A percentile compares a stretch with the other conserved stretches of the same genome.
These are phyloP conservation scores for Taphrina pruni DNA, from an alignment of 1,139 yeast species.

Conservation along the genomic window DNA sequence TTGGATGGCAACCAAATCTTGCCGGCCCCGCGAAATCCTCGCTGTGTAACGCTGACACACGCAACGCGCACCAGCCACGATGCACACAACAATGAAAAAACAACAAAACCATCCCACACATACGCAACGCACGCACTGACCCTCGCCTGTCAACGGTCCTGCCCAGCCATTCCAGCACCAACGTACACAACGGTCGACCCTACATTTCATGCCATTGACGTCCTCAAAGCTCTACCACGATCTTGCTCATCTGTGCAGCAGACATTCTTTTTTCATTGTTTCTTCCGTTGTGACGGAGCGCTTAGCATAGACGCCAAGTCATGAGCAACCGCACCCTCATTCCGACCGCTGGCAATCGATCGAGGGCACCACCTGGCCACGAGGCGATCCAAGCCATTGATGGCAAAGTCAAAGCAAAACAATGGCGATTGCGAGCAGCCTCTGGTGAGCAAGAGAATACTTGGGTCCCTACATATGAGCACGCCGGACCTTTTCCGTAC, in stretches of 20 bases:
- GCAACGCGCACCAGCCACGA: not conserved
- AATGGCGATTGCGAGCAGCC: not conserved
- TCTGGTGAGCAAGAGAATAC: slow-evolving; percentile 5
- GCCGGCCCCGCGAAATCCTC: too few relatives aligned
- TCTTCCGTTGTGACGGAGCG: not conserved
- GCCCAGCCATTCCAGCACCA: not conserved
- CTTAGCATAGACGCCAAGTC: not conserved
- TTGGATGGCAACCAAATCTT: not conserved
- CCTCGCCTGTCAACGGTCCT: slow-evolving; percentile 2
- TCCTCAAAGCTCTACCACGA: too few relatives aligned
- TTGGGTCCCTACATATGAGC: slow-evolving; percentile 8
- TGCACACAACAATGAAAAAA: not conserved
- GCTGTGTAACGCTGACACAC: too few relatives aligned
- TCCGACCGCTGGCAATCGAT: slow-evolving; percentile 12
- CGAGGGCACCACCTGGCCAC: slow-evolving; percentile 29
- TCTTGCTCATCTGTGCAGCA: too few relatives aligned
- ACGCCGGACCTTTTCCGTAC: not conserved
- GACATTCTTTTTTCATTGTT: not conserved
- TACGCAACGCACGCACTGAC: not conserved
- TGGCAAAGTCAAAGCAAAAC: slow-evolving; percentile 7
- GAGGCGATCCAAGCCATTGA: slow-evolving; percentile 1
- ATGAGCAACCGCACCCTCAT: slow-evolving; percentile 1
- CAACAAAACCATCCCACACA: not conserved
- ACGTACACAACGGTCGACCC: slow-evolving; percentile 7
- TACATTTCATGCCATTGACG: too few relatives aligned